These are phyloP conservation scores for Arthroderma uncinatum DNA, from an alignment of 2,329 filamentous ascomycete species.

Conservation along the genomic window DNA sequence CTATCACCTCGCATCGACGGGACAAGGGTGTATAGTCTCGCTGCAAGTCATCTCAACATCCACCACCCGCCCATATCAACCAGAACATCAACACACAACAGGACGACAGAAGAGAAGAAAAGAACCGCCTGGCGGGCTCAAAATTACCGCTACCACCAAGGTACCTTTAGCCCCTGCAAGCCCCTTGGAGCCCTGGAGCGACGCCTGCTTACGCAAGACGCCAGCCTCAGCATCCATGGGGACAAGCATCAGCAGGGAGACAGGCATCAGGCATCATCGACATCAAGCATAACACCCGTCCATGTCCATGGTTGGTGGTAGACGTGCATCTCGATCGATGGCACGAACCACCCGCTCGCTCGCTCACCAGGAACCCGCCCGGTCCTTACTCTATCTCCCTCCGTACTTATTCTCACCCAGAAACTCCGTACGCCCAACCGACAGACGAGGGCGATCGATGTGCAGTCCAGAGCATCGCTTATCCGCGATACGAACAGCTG, in stretches of 20 bases:
- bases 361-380: not conserved
- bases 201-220: not conserved
- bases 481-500: not conserved
- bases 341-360: conserved; percentile 3
- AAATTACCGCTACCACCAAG: conserved; percentile 4
- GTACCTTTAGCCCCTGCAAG: conserved; percentile 1
- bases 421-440: too few species aligned
- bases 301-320: not conserved
- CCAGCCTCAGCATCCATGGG: not conserved
- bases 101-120: not conserved
- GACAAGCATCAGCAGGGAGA: not conserved
- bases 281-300: not conserved
- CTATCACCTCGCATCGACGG: too few species aligned
- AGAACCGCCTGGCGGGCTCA: not conserved
- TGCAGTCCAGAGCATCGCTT: conserved; percentile 3
- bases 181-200: not conserved
- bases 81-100: not conserved
- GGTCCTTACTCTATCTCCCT: not conserved
- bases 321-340: not conserved
- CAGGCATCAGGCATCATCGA: not conserved
- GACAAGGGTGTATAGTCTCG: too few species aligned
- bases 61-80: not conserved
- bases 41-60: not conserved
- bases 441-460: not conserved
- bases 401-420: not conserved